Evolutionary conservation across 139 green algal species (phyloP).

Genomic region (Chlamydomonas sp.): DNA sequence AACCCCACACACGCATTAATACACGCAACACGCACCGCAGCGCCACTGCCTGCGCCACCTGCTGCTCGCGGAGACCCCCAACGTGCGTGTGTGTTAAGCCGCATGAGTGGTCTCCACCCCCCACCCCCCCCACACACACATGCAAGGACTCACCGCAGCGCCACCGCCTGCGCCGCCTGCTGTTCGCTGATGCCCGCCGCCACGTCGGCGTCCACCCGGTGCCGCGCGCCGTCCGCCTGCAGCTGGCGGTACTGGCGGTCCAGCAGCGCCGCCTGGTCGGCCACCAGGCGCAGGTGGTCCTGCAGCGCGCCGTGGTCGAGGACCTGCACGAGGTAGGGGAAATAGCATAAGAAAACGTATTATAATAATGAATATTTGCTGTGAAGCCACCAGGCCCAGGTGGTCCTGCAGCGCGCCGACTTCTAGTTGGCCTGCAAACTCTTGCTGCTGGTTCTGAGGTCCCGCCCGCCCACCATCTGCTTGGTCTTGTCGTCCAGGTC

Average conservation of each 20-base stretch:
- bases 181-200: constrained; percentile 28
- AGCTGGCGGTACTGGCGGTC: constrained; percentile 41
- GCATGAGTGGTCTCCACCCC: background rate
- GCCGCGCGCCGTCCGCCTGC: constrained; percentile 7
- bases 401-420: no score
- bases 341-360: background rate
- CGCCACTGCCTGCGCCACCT: no score
- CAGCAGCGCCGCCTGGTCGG: constrained; percentile 35
- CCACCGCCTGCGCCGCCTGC: constrained; percentile 38
- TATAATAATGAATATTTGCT: no score
- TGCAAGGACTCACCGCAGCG: constrained; percentile 26
- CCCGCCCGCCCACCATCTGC: constrained; percentile 8
- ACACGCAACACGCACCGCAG: no score
- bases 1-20: no score
- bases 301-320: constrained; percentile 42
- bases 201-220: constrained; percentile 42
- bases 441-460: background rate
- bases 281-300: constrained; percentile 24
- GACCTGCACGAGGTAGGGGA: background rate
- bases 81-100: no score
- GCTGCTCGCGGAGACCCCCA: no score
- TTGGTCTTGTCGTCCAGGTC: constrained; percentile 39
- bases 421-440: no score
- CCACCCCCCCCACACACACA: background rate
- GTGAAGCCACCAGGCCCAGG: no score